Base-by-base conservation (phyloP, 768 basidiomycete genomes). In the Termitomyces heimii region DNA sequence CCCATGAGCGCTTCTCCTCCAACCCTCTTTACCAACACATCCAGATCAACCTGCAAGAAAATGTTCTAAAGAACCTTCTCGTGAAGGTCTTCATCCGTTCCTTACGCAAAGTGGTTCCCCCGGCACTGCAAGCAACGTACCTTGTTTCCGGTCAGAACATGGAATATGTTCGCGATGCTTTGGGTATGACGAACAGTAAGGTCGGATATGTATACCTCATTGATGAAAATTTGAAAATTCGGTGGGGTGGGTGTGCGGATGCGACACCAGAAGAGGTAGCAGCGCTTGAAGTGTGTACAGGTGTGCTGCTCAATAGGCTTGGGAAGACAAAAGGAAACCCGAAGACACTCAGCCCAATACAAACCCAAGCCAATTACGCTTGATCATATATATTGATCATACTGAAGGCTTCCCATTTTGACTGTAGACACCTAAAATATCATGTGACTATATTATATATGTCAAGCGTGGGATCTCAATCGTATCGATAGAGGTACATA, bases 31-130 rank as follows among this genome's bases (percentile, higher is more conserved):
- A 84, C 68, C 88, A 86, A 72, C 84, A 82, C 61, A 68, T 92
- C 49, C 89, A 91, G 77, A 85, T 98, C 68, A 98, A 98, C 71
- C 78, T 96, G 28, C 96, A 98, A 73, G 90, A 94, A 70, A 98
- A 98, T 71, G 74, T 89, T 5, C 82, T 98, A 61, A 97, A 97
- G 74, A 89, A 90, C 1, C 82, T 94, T 67, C 83, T 98, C 32
- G 89, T 98, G 52, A 85, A 86, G 51, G 73, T 98, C 54, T 96
- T 94, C 74, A 71, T 87, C n/a, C 81, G 80, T 9, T 82, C 84
- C 20, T 80, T 98, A 22, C 85, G 89, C 53, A 74, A 79, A 24
- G 73, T 77, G 3, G 77, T 94, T 0, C 91, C 94, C 0, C 63
- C 73, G 55, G 74, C 81, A 42, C 71, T 86, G 35, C 90, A 91